Conservation (phyloP, 1,284 basidiomycete species). For the Melampsora occidentalis region DNA sequence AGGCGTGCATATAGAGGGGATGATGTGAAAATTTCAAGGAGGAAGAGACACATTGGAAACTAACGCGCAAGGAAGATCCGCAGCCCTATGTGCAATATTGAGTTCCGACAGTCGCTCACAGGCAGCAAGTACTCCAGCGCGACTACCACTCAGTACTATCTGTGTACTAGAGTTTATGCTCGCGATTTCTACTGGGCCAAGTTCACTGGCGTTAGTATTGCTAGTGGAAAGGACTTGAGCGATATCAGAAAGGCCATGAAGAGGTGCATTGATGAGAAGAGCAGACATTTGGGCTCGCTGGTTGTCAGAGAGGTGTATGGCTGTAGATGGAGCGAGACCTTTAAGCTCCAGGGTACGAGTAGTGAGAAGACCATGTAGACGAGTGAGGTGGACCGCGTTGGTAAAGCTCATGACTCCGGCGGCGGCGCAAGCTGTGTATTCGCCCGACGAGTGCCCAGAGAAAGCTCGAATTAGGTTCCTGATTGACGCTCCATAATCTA, state of each 20-base stretch:
- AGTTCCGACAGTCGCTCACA: conserved; percentile 47
- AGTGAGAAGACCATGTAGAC: conserved; percentile 51
- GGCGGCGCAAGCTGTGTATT: conserved; percentile 52
- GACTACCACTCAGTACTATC: conserved; percentile 50
- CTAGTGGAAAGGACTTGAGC: conserved; percentile 47
- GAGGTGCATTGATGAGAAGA: conserved; percentile 46
- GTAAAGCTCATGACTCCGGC: conserved; percentile 48
- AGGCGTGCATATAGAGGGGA: not conserved
- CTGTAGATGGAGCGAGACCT: conserved; percentile 45
- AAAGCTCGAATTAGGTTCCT: conserved; percentile 46
- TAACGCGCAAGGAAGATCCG: conserved; percentile 52
- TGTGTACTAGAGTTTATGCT: conserved; percentile 51
- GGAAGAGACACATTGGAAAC: conserved; percentile 5
- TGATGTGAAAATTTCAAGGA: not conserved
- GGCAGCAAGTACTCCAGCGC: conserved; percentile 50
- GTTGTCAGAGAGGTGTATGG: conserved; percentile 45
- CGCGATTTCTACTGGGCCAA: conserved; percentile 49
- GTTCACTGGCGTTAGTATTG: conserved; percentile 6
- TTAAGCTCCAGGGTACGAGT: conserved; percentile 45
- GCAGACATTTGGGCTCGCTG: conserved; percentile 51
- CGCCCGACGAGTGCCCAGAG: conserved; percentile 51
- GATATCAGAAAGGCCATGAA: conserved; percentile 46
- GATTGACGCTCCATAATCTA: conserved; percentile 46
- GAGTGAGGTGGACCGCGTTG: conserved; percentile 50
- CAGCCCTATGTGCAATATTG: conserved; percentile 50